Evolutionary conservation across 257 asterid species (phyloP), one percentile per base, ranked within the genome.

Genomic region (Gardenia jasminoides): DNA sequence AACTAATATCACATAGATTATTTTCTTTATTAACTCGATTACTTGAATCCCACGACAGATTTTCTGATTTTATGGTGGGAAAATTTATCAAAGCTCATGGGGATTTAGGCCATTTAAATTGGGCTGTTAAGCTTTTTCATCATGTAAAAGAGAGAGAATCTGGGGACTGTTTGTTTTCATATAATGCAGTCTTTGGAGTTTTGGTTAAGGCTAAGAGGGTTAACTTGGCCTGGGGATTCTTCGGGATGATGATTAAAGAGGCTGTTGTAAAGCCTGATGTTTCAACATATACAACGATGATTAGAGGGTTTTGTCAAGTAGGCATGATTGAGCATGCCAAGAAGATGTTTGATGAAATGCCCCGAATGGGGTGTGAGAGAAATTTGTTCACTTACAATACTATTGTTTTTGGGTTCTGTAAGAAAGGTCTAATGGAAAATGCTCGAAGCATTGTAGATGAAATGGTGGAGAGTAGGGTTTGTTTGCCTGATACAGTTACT

Each of bases 71-170:
- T 43, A 85, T 85, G 88, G 87, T 87, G 80, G 87, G 88, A 2
- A 89, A 89, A 80, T 74, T 89, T 20, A 87, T 89, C 76, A 89
- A 87, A 76, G 86, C 88, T 28, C 89, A 85, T 74, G 91, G 89
- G 39, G 92, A 89, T 74, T 77, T 87, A 33, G 89, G 89, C 19
- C 91, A 89, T 79, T 31, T 84, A 67, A 84, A 65, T 46, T 85
- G 79, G 83, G 81, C 88, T 47, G 82, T 72, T 6, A 81, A 82
- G 78, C 87, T 89, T 75, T 89, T 87, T 65, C 26, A 72, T 75
- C 77, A 58, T 17, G 76, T 82, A n/a, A 87, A 77, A 64, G 80
- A 52, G 70, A 70, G 79, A 65, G 88, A 87, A 61, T 65, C 10
- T 6, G 88, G 82, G 77, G 50, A 39, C 36, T 88, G 90, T 68